Percentiles rank a stretch among this genome's conserved stretches.
Conservation (phyloP, 2,329 filamentous ascomycete species). For the Phialophora macrospora region DNA sequence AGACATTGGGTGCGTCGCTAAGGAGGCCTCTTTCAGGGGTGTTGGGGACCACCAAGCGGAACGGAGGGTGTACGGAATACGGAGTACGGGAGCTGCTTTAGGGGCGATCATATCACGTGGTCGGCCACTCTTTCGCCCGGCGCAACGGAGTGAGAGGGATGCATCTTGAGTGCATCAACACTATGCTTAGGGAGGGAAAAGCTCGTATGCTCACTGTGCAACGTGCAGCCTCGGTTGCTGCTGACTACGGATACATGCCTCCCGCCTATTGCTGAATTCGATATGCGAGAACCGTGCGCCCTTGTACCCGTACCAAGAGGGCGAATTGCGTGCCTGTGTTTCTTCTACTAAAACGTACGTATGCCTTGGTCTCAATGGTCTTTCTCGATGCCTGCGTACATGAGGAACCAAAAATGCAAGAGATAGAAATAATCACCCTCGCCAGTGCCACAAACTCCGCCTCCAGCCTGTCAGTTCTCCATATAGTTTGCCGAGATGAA, state of each 20-base stretch:
- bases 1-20: not conserved
- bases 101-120: not conserved
- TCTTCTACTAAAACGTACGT: not conserved
- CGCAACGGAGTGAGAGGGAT: not conserved
- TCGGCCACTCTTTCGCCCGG: not conserved
- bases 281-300: not conserved
- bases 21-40: not conserved
- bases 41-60: not conserved
- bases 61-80: too few species aligned
- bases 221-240: not conserved
- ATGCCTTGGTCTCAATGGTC: not conserved
- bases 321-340: not conserved
- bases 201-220: constrained; percentile 16
- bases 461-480: not conserved
- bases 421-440: constrained; percentile 6
- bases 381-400: not conserved
- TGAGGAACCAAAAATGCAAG: not conserved
- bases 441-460: not conserved
- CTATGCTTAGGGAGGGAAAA: not conserved
- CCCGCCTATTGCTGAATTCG: constrained; percentile 1
- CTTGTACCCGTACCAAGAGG: not conserved
- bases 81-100: not conserved
- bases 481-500: constrained; percentile 30
- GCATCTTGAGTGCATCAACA: constrained; percentile 1
- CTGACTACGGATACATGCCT: constrained; percentile 6